These are phyloP conservation scores for Thelonectria olida DNA, from an alignment of 2,329 filamentous ascomycete species.

Conservation along the genomic window DNA sequence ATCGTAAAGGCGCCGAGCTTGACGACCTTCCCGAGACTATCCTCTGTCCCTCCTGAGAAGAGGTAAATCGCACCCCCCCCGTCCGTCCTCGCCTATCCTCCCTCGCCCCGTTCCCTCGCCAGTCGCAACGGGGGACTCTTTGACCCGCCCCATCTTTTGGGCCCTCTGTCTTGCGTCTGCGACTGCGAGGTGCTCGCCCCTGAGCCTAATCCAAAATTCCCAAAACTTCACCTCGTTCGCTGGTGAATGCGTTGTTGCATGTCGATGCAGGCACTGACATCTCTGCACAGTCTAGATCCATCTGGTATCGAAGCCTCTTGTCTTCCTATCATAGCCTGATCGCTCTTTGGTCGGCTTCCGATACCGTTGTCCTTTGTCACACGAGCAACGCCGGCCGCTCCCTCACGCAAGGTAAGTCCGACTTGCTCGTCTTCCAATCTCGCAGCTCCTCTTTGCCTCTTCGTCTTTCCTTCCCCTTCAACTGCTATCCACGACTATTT, in stretches of 20 bases:
- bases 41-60: conserved; percentile 32
- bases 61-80: conserved; percentile 42
- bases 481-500: not conserved
- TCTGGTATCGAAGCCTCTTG: conserved; percentile 32
- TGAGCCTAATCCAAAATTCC: conserved; percentile 8
- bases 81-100: conserved; percentile 16
- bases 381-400: conserved; percentile 23
- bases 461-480: conserved; percentile 18
- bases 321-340: conserved; percentile 23
- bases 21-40: conserved; percentile 43
- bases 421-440: conserved; percentile 16
- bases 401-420: conserved; percentile 33
- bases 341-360: conserved; percentile 19
- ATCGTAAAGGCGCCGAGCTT: conserved; percentile 49
- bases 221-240: conserved; percentile 12
- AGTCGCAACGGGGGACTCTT: conserved; percentile 27
- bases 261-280: conserved; percentile 32
- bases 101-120: conserved; percentile 31
- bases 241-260: conserved; percentile 27
- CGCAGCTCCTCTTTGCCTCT: conserved; percentile 7
- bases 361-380: conserved; percentile 27
- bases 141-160: conserved; percentile 35
- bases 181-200: conserved; percentile 14
- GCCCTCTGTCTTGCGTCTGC: conserved; percentile 24
- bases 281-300: conserved; percentile 31